A percentile compares a stretch with the other conserved stretches of the same genome.
Conservation (phyloP, 768 basidiomycete genomes). For the Gloeophyllum trabeum region DNA sequence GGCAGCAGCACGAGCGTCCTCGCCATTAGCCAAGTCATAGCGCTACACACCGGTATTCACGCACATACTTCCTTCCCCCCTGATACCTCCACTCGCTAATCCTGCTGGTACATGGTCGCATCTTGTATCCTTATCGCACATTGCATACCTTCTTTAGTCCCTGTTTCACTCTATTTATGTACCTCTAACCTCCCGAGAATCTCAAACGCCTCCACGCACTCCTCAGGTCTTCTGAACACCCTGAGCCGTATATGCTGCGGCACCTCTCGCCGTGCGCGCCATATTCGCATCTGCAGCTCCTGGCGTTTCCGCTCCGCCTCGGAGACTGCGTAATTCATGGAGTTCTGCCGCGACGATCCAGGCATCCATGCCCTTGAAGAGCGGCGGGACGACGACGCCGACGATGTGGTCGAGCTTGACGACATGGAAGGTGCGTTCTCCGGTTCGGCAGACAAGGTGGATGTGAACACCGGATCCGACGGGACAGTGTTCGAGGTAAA, state of each 20-base stretch:
- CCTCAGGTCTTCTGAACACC: constrained; percentile 55
- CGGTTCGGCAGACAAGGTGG: background rate
- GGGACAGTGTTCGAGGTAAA: background rate
- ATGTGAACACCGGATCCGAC: too few relatives aligned
- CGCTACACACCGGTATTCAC: too few relatives aligned
- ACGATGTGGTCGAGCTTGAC: too few relatives aligned
- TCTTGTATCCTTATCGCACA: background rate
- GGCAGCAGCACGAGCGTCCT: background rate
- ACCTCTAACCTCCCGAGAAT: constrained; percentile 19
- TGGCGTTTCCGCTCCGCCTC: constrained; percentile 44
- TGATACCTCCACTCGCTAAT: background rate
- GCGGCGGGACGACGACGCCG: background rate
- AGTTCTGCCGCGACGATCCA: background rate
- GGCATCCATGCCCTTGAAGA: background rate
- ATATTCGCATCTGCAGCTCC: constrained; percentile 55
- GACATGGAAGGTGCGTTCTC: background rate
- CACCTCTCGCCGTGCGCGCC: constrained; percentile 47
- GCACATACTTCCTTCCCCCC: too few relatives aligned
- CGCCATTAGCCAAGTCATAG: background rate
- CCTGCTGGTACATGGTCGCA: background rate
- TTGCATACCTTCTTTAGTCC: background rate
- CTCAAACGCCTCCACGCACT: constrained; percentile 53
- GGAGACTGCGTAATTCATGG: constrained; percentile 15
- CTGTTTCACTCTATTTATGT: background rate
- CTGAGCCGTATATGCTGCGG: constrained; percentile 47